Evolutionary conservation across 768 basidiomycete genomes (phyloP), one percentile per base, ranked within the genome.

Genomic region (Phylloporus sp.): DNA sequence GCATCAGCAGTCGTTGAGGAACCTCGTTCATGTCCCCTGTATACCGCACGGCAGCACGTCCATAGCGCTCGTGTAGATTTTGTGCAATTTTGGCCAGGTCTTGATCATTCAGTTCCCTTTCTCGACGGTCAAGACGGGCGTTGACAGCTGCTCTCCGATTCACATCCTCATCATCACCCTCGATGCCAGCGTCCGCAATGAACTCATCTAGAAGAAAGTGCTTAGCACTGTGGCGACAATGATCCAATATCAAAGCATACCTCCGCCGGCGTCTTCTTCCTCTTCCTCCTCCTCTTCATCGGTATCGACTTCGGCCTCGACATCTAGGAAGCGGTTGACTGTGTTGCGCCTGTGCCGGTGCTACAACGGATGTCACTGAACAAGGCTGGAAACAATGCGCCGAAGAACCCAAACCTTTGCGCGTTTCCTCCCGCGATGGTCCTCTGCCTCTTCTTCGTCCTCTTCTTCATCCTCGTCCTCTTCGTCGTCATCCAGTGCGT

Each of bases 251-350:
- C 23, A 34, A 41, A 32, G 60, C 75, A 15, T 36, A 77, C 75
- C 77, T 55, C 72, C 69, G 10, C 74, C 86, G 48, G 76, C 78
- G 44, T 90, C 89, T 17, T 87, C 86, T 4, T 88, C 88, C 6
- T 84, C 90, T 17, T 95, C 92, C 3, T 87, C 86, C 21, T 97
- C 96, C 28, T 96, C 95, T 4, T 97, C 96, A 17, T 98, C 96
- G 24, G 96, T 93, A 56, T 92, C 92, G 17, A 95, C 94, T 63
- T 92, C 91, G 44, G 92, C 93, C 70, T 95, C 91, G 46, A 94
- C 78, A 80, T 98, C 96, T 56, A 98, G 74, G 83, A 93, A 99
- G 54, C 84, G 83, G 63, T 81, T 87, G 21, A 80, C 76, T 15
- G 75, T 72, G 44, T 70, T 69, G 40, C 79, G 79, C 66, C 79